phyloP scores from a whole-genome alignment of 345 rosid species.

The Excoecaria agallocha region DNA sequence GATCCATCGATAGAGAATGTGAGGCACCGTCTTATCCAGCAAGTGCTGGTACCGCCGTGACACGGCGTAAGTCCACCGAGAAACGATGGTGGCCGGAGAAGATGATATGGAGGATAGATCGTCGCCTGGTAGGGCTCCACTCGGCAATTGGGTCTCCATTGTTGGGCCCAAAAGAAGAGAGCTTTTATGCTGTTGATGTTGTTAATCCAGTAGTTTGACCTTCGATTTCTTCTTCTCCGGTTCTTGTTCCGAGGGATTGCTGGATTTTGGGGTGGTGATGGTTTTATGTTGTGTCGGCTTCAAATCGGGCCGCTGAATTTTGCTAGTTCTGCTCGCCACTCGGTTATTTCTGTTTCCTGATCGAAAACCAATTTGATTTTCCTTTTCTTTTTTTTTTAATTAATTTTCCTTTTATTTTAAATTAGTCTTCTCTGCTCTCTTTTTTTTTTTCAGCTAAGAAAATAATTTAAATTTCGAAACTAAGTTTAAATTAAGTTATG shows the following conservation, averaged over 20 bases:
- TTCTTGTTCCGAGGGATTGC: not conserved
- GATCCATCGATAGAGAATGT: conserved; percentile 49
- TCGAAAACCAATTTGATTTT: not conserved
- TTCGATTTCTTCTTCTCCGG: no score
- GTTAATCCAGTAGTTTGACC: not conserved
- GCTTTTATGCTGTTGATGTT: not conserved
- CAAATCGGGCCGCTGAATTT: not conserved
- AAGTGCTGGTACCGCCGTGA: conserved; percentile 27
- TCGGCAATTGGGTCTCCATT: conserved; percentile 38
- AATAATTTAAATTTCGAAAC: no score
- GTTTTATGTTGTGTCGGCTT: not conserved
- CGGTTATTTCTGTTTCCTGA: not conserved
- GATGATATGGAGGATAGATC: conserved; percentile 36
- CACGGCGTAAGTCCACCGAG: conserved; percentile 43
- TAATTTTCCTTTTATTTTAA: no score
- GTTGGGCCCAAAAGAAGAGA: conserved; percentile 20
- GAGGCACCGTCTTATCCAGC: conserved; percentile 32
- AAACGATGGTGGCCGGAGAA: conserved; percentile 40
- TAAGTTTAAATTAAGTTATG: no score
- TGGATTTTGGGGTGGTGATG: not conserved
- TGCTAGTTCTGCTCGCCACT: not conserved
- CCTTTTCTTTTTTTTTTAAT: no score
- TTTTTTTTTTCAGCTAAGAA: no score
- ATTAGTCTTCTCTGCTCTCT: no score
- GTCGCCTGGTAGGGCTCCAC: conserved; percentile 32